A percentile compares a stretch with the other conserved stretches of the same genome.
Evolutionary conservation across 2,329 filamentous ascomycete genomes (phyloP).

Genomic region (Epichloe sp.): DNA sequence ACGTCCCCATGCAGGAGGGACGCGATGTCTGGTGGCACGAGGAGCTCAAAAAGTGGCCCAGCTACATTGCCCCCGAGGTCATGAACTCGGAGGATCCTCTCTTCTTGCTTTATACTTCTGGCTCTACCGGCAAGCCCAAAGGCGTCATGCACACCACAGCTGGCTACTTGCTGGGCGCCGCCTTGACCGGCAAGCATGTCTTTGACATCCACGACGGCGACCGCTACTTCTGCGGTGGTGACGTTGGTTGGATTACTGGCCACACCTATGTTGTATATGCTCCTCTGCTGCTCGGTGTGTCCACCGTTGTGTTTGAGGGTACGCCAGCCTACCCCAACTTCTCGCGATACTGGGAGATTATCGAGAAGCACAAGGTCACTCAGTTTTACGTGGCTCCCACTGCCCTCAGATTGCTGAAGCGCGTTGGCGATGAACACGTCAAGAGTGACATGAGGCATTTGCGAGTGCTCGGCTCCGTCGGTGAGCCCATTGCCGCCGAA

Average conservation of each 20-base stretch:
- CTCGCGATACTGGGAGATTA: slow-evolving; percentile 97
- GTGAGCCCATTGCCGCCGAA: slow-evolving; percentile 93
- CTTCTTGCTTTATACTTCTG: slow-evolving; percentile 95
- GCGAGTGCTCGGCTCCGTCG: slow-evolving; percentile 83
- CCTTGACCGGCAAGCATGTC: slow-evolving; percentile 92
- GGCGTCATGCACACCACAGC: slow-evolving; percentile 96
- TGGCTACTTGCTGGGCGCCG: slow-evolving; percentile 88
- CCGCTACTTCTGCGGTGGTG: slow-evolving; percentile 92
- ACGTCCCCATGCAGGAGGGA: slow-evolving; percentile 79
- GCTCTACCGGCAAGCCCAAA: slow-evolving; percentile 97
- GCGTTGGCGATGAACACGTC: slow-evolving; percentile 85
- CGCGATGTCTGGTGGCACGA: slow-evolving; percentile 98
- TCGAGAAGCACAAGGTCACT: slow-evolving; percentile 86
- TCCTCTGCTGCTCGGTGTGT: slow-evolving; percentile 79
- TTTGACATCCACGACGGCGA: slow-evolving; percentile 95
- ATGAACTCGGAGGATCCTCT: slow-evolving; percentile 92
- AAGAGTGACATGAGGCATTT: slow-evolving; percentile 81
- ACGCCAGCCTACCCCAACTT: slow-evolving; percentile 96
- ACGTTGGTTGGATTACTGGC: slow-evolving; percentile 98
- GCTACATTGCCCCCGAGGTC: slow-evolving; percentile 71
- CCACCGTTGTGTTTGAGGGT: slow-evolving; percentile 94
- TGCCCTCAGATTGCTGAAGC: slow-evolving; percentile 83
- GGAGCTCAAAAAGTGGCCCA: slow-evolving; percentile 92
- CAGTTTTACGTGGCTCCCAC: slow-evolving; percentile 98
- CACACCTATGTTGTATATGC: slow-evolving; percentile 98